phyloP scores from a whole-genome alignment of 352 stramenopile genomes.

The Pythium rishiriense region DNA sequence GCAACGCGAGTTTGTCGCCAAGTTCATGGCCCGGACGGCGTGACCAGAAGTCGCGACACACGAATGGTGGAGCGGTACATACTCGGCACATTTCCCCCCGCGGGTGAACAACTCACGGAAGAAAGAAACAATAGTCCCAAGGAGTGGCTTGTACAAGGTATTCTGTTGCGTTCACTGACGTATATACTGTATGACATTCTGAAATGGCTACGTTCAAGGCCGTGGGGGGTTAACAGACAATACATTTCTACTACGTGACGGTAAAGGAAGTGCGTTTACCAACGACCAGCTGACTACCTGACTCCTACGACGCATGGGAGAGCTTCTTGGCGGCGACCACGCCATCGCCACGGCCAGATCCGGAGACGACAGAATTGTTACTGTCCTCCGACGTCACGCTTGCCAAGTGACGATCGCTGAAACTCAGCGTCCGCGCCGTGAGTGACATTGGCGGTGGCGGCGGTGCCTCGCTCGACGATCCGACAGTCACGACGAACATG shows the following conservation, averaged over 20 bases:
- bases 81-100: no score
- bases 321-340: not conserved
- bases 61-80: no score
- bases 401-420: slow-evolving; percentile 22
- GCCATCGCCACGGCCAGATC: not conserved
- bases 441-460: not conserved
- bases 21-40: slow-evolving; percentile 33
- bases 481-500: slow-evolving; percentile 48
- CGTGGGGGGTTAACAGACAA: no score
- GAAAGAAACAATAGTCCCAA: no score
- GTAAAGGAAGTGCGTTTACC: not conserved
- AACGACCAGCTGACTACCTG: not conserved
- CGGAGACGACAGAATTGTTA: slow-evolving; percentile 17
- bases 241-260: no score
- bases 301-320: not conserved
- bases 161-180: no score
- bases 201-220: no score
- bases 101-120: no score
- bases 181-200: no score
- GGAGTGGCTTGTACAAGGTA: no score
- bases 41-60: no score
- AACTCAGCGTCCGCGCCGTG: slow-evolving; percentile 23
- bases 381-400: slow-evolving; percentile 27
- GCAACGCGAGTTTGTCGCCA: slow-evolving; percentile 73
- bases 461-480: slow-evolving; percentile 5